These are phyloP conservation scores for Paraurostyla sp. DNA, from an alignment of 73 alveolate species.

Conservation along the genomic window DNA sequence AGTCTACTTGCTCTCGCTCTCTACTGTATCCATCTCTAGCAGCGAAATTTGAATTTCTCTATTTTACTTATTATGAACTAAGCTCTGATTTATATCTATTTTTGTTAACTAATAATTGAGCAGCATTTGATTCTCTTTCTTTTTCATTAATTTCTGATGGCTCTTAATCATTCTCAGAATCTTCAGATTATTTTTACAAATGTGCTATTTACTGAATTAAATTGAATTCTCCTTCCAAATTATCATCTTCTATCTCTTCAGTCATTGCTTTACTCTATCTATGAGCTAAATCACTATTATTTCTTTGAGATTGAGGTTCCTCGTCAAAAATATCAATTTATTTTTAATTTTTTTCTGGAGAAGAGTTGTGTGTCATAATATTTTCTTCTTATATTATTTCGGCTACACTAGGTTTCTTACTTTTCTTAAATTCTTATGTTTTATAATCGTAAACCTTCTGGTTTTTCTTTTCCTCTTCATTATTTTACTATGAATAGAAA, in stretches of 20 bases:
- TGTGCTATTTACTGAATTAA: not conserved
- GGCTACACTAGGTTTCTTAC: not conserved
- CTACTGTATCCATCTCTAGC: too few species aligned
- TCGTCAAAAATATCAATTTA: not conserved
- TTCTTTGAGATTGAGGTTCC: not conserved
- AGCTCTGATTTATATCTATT: not conserved
- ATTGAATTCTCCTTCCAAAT: not conserved
- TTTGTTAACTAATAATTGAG: too few species aligned
- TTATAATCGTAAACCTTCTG: constrained; percentile 4
- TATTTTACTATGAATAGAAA: constrained; percentile 1
- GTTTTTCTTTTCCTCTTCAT: not conserved
- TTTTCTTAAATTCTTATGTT: not conserved
- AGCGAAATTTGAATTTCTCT: too few species aligned
- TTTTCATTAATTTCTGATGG: not conserved
- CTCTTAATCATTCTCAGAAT: too few species aligned
- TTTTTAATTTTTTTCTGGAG: constrained; percentile 19
- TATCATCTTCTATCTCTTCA: not conserved
- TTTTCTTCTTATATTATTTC: constrained; percentile 18
- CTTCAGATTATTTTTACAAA: too few species aligned
- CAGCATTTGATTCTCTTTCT: not conserved
- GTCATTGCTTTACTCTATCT: not conserved
- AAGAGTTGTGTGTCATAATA: not conserved
- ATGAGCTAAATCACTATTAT: not conserved
- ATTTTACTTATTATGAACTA: not conserved
- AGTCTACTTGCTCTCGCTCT: not conserved